Conservation (phyloP, 176 grass and related monocot genomes). For the Phoenix roebelenii region DNA sequence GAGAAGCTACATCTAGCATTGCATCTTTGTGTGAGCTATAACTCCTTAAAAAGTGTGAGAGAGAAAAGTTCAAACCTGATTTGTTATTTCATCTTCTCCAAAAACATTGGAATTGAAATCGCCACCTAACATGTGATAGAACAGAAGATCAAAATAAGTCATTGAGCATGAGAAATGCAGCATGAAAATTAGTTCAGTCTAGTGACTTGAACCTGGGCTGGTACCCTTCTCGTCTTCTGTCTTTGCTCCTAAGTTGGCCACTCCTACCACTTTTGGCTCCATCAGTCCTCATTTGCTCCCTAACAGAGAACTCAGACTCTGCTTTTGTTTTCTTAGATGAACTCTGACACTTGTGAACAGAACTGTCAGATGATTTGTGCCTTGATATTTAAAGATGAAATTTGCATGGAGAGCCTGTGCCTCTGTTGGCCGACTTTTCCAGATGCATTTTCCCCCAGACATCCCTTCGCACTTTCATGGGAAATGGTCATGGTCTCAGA, state of each 20-base stretch:
- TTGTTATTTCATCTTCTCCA: conserved; percentile 4
- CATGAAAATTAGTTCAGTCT: neutral
- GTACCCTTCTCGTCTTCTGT: conserved; percentile 12
- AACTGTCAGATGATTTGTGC: neutral
- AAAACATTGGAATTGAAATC: neutral
- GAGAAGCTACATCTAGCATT: too few relatives aligned
- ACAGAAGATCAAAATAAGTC: too few relatives aligned
- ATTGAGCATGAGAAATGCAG: too few relatives aligned
- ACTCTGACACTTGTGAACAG: neutral
- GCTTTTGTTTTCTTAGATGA: conserved; percentile 4
- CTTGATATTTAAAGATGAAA: neutral
- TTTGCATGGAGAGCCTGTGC: neutral
- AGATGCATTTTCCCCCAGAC: neutral
- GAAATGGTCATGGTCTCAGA: too few relatives aligned
- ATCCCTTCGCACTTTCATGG: too few relatives aligned
- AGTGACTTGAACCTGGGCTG: conserved; percentile 8
- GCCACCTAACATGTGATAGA: conserved; percentile 5
- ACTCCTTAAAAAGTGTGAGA: too few relatives aligned
- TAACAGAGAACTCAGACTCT: neutral
- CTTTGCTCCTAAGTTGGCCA: conserved; percentile 9
- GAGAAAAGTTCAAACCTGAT: neutral
- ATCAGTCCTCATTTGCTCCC: too few relatives aligned
- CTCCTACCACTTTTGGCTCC: neutral
- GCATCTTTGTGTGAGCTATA: too few relatives aligned
- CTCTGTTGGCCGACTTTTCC: neutral